Percentiles rank a stretch among this genome's conserved stretches.
Evolutionary conservation across 176 grass and related monocot species (phyloP).

Genomic region (Cenchrus purpureus): DNA sequence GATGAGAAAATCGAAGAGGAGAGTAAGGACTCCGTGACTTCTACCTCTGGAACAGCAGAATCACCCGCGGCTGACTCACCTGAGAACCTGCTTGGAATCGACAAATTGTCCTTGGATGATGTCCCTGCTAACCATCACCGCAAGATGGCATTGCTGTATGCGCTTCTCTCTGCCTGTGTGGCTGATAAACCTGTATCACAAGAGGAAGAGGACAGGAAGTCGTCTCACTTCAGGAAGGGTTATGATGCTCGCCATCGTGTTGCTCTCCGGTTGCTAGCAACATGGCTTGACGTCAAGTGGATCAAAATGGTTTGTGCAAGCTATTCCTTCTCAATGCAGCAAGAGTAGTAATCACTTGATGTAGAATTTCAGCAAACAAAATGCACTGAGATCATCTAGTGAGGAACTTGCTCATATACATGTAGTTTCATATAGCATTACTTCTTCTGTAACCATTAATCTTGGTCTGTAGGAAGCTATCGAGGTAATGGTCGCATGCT

Average conservation of each 20-base stretch:
- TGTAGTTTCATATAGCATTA: background rate
- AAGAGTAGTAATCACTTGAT: background rate
- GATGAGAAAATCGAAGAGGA: conserved; percentile 22
- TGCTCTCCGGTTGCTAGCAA: conserved; percentile 71
- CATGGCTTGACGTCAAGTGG: conserved; percentile 92
- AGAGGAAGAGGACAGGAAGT: conserved; percentile 69
- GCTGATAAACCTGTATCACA: conserved; percentile 68
- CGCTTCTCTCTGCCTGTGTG: conserved; percentile 80
- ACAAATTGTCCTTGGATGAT: conserved; percentile 53
- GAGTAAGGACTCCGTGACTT: background rate
- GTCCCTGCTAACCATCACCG: conserved; percentile 56
- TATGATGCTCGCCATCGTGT: conserved; percentile 93
- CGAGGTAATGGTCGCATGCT: conserved; percentile 91
- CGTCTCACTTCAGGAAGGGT: conserved; percentile 74
- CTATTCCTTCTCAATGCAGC: background rate
- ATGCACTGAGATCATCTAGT: background rate
- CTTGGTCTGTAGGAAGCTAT: conserved; percentile 74
- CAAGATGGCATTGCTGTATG: conserved; percentile 68
- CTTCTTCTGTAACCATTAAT: conserved; percentile 2
- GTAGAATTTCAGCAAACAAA: background rate
- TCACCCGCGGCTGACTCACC: conserved; percentile 22
- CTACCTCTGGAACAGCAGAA: conserved; percentile 1
- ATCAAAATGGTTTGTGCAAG: conserved; percentile 78
- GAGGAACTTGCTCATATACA: background rate
- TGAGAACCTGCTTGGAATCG: conserved; percentile 44